A percentile compares a stretch with the other conserved stretches of the same genome.
phyloP scores from a whole-genome alignment of 768 basidiomycete species.

The Lactifluus piperatus region DNA sequence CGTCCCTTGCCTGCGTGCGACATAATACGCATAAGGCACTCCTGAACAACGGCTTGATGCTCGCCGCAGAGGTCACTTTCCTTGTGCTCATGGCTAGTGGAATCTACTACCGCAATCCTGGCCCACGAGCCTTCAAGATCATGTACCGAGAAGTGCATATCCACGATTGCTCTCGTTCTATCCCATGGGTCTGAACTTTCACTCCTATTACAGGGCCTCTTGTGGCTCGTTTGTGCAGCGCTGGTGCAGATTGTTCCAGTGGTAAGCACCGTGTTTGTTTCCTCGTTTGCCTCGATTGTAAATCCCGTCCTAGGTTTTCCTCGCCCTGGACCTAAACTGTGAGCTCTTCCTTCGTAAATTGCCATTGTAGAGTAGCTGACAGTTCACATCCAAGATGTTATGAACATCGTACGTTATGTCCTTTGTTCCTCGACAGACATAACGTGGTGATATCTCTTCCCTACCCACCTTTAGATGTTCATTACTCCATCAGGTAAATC shows the following conservation, averaged over 20 bases:
- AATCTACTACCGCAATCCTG: slow-evolving; percentile 3
- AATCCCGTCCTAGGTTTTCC: slow-evolving; percentile 7
- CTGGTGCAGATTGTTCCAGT: slow-evolving; percentile 4
- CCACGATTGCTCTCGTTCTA: not conserved
- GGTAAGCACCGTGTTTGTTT: not conserved
- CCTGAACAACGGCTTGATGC: not conserved
- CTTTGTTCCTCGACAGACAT: not conserved
- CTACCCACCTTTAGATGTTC: slow-evolving; percentile 7
- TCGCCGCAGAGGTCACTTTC: not conserved
- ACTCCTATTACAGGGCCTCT: slow-evolving; percentile 4
- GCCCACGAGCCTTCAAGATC: slow-evolving; percentile 2
- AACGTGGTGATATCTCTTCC: not conserved
- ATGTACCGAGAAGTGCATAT: slow-evolving; percentile 15
- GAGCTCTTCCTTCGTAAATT: not conserved
- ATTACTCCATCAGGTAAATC: slow-evolving; percentile 7
- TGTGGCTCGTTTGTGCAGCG: slow-evolving; percentile 8
- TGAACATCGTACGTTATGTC: slow-evolving; percentile 14
- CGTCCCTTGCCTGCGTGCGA: not conserved
- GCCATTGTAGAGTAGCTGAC: not conserved
- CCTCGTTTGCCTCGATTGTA: not conserved
- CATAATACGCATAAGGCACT: not conserved
- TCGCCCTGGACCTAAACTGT: slow-evolving; percentile 14
- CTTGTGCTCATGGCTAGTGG: slow-evolving; percentile 5
- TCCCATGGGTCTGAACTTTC: not conserved
- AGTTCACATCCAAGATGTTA: not conserved